phyloP scores from a whole-genome alignment of 148 eudicot species.

The Vaccinium myrtillus region DNA sequence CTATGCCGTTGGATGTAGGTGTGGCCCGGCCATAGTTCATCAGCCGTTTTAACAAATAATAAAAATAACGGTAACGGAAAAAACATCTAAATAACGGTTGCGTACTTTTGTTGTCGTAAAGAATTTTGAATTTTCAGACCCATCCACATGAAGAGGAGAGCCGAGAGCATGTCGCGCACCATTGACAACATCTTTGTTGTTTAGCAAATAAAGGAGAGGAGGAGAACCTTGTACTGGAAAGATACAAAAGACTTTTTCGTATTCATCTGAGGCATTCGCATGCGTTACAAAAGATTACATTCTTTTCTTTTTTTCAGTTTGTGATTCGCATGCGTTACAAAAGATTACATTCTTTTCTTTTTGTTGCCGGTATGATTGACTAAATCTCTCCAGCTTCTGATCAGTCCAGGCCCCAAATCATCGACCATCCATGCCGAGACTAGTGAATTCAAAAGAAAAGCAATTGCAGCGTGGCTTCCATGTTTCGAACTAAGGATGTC shows the following conservation, averaged over 20 bases:
- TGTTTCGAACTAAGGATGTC: no score
- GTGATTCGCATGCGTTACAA: no score
- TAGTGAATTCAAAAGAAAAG: no score
- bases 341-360: no score
- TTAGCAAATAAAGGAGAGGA: conserved; percentile 10
- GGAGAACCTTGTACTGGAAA: not conserved
- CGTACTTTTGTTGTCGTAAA: not conserved
- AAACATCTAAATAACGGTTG: not conserved
- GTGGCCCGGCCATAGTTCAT: not conserved
- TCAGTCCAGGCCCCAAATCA: no score
- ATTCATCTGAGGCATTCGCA: not conserved
- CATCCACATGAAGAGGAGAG: not conserved
- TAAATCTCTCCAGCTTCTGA: no score
- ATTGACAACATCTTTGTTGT: conserved; percentile 11
- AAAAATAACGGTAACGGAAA: not conserved
- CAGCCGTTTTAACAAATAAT: not conserved
- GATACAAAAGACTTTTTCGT: not conserved
- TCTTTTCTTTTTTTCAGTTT: no score
- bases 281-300: not conserved
- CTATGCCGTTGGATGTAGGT: not conserved
- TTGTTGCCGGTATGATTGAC: no score
- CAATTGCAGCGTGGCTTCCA: no score
- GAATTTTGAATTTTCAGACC: not conserved
- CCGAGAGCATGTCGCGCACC: not conserved
- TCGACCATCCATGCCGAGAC: no score